Base-by-base conservation (phyloP, 2,329 filamentous ascomycete species). In the Ophiostoma ips region DNA sequence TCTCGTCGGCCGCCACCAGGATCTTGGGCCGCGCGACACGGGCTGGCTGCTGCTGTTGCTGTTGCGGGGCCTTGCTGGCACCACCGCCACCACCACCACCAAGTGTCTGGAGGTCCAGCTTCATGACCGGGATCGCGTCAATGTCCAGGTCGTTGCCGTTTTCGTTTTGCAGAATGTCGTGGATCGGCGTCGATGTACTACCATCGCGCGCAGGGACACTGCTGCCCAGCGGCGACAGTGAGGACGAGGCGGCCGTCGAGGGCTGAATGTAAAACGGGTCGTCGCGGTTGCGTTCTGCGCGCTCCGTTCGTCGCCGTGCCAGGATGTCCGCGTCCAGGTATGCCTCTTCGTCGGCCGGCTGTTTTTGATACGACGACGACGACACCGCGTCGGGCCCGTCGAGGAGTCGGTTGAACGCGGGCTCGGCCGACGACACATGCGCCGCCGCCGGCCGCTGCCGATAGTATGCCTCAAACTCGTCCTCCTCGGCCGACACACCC, bases 51-150 rank as follows among this genome's bases (percentile, higher is more conserved):
- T 24, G 24, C 40, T 16, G 40, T 15, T 43, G 40, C 19, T 41
- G 37, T 3, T 19, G 19, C 2, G 38, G 19, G 3, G 41, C 41
- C 8, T 30, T 34, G 30, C 34, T 33, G n/a, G 31, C 19, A 7
- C 43, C 21, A 15, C 50, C 30, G 3, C 49, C 28, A 3, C 49
- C 38, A 47, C 58, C 8, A 8, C 8, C 24, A 8, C 24, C 24
- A 8, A 73, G 63, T 53, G 74, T 75, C 31, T 82, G 81, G 8
- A 95, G 74, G 54, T 94, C 82, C 44, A 98, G 73, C 62, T 94
- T 81, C 80, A 98, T 92, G 59, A 98, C 90, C 2, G 92, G 92
- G 58, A 98, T 98, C 2, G 87, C 79, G 64, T 98, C 92, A 40
- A 98, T 83, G 61, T 98, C 90, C 9, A 96, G 69, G 41, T 85